Evolutionary conservation across 164 flowering plant genomes (phyloP).

Genomic region (Vitis amurensis): DNA sequence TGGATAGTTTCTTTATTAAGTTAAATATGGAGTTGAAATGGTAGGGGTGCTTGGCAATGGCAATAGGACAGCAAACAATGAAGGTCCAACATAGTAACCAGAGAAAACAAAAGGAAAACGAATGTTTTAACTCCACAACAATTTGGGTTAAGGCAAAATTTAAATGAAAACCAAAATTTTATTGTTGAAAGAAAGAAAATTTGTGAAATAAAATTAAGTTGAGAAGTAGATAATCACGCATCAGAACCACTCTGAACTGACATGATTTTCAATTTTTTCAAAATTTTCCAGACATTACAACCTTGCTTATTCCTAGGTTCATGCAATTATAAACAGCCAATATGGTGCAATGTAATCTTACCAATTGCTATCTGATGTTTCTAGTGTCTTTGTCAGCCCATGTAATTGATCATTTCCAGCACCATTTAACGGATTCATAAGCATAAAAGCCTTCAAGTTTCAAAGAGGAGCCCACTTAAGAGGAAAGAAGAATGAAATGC

Average conservation of each 20-base stretch:
- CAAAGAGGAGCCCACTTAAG: background rate
- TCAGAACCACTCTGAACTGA: background rate
- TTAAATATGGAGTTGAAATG: background rate
- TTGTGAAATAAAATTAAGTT: background rate
- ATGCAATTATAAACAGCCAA: background rate
- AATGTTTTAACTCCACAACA: background rate
- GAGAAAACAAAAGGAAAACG: background rate
- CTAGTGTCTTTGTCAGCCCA: slow-evolving; percentile 48
- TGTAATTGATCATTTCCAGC: slow-evolving; percentile 24
- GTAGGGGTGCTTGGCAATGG: too few species aligned
- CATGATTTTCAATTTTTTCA: background rate
- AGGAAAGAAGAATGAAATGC: background rate
- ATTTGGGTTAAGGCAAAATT: background rate
- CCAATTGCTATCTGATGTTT: slow-evolving; percentile 42
- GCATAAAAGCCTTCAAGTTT: slow-evolving; percentile 22
- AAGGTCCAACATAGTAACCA: background rate
- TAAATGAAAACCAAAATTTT: background rate
- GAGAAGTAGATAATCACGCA: background rate
- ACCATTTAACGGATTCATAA: slow-evolving; percentile 16
- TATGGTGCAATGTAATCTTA: slow-evolving; percentile 13
- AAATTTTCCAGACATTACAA: background rate
- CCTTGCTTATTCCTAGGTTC: background rate
- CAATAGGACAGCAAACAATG: background rate
- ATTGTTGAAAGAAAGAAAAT: background rate
- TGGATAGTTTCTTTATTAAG: background rate